Percentiles rank a stretch among this genome's conserved stretches.
Evolutionary conservation across 2,329 filamentous ascomycete genomes (phyloP).

Genomic region (Cryphonectria japonica): DNA sequence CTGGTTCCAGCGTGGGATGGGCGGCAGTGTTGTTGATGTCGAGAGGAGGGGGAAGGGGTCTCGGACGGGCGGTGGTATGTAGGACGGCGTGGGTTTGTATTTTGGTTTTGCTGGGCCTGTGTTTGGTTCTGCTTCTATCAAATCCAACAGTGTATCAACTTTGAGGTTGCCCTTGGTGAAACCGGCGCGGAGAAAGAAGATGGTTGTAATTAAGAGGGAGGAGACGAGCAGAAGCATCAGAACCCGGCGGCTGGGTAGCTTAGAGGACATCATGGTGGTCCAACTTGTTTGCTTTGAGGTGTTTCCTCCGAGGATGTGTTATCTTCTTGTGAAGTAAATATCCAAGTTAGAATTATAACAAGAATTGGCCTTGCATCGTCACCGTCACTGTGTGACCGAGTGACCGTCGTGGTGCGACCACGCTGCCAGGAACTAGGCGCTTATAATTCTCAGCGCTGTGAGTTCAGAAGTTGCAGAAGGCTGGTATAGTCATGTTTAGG

Average conservation of each 20-base stretch:
- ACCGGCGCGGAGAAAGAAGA: constrained; percentile 21
- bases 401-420: background rate
- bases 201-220: constrained; percentile 14
- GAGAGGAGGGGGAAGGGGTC: constrained; percentile 49
- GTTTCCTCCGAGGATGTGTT: background rate
- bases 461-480: background rate
- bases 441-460: background rate
- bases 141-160: constrained; percentile 10
- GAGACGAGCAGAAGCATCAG: constrained; percentile 8
- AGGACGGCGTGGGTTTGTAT: constrained; percentile 36
- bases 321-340: background rate
- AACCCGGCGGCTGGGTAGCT: constrained; percentile 15
- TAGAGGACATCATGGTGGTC: constrained; percentile 10
- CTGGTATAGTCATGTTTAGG: background rate
- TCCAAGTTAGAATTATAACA: background rate
- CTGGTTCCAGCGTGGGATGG: constrained; percentile 50
- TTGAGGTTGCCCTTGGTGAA: constrained; percentile 1
- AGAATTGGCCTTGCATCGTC: background rate
- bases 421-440: background rate
- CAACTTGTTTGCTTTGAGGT: background rate
- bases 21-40: constrained; percentile 40
- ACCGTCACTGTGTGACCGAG: no score
- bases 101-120: constrained; percentile 14
- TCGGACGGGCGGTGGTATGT: constrained; percentile 38
- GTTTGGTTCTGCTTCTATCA: background rate